Percentiles rank a stretch among this genome's conserved stretches.
These are phyloP conservation scores for Musa schizocarpa DNA, from an alignment of 176 grass and related monocot species.

Conservation along the genomic window DNA sequence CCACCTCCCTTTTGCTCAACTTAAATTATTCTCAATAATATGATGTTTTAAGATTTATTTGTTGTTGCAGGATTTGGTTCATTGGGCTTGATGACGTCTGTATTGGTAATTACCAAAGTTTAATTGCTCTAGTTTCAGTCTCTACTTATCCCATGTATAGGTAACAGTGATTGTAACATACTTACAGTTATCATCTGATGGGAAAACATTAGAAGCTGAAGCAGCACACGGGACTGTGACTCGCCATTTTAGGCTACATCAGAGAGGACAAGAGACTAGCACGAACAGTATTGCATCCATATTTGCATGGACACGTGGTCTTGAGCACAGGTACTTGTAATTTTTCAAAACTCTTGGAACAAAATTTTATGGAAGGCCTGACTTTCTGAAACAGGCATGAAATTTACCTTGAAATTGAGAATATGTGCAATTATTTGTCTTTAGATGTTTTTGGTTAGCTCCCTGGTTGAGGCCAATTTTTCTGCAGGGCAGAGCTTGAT, in stretches of 20 bases:
- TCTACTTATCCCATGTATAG: neutral
- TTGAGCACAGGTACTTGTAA: constrained; percentile 65
- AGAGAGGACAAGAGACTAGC: constrained; percentile 92
- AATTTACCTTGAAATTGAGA: too few relatives aligned
- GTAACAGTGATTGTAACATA: neutral
- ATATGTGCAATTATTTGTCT: too few relatives aligned
- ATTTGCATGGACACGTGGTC: constrained; percentile 95
- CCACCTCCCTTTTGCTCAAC: too few relatives aligned
- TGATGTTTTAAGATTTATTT: neutral
- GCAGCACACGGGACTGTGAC: constrained; percentile 96
- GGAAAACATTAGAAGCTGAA: constrained; percentile 98
- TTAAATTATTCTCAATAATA: too few relatives aligned
- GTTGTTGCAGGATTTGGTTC: constrained; percentile 79
- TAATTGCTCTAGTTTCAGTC: neutral
- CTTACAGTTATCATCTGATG: constrained; percentile 81
- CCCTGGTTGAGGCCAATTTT: constrained; percentile 4
- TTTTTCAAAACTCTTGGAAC: neutral
- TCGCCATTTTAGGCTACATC: constrained; percentile 90
- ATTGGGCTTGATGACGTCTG: constrained; percentile 93
- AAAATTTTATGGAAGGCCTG: neutral
- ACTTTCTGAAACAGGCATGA: too few relatives aligned
- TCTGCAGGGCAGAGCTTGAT: constrained; percentile 79
- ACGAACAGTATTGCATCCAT: constrained; percentile 99
- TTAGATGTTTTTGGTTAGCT: neutral
- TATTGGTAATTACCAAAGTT: constrained; percentile 45